Percentiles rank a stretch among this genome's conserved stretches.
Conservation (phyloP, 1,284 basidiomycete genomes). For the Apiotrichum domesticum region DNA sequence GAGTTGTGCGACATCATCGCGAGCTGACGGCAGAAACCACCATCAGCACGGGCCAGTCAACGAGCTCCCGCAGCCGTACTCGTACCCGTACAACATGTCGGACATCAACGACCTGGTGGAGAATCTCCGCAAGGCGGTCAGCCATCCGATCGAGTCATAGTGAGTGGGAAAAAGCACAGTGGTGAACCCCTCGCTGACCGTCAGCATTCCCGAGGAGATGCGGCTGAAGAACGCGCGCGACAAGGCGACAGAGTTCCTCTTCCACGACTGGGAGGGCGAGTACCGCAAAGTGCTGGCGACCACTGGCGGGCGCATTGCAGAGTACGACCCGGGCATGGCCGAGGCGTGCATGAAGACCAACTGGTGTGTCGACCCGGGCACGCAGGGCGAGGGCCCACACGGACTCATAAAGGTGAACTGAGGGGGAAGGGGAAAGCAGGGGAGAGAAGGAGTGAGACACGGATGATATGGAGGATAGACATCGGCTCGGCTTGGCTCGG, state of each 20-base stretch:
- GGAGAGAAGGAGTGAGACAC: too few species aligned
- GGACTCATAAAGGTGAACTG: too few species aligned
- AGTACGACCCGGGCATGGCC: neutral
- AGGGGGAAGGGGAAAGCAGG: too few species aligned
- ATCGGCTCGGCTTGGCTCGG: too few species aligned
- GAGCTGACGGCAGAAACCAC: neutral
- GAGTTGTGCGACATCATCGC: neutral
- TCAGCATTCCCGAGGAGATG: conserved; percentile 31
- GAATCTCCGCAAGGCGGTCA: conserved; percentile 23
- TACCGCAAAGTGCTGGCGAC: conserved; percentile 4
- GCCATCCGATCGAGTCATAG: conserved; percentile 28
- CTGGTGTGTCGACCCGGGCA: neutral
- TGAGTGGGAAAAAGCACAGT: conserved; percentile 10
- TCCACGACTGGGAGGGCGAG: conserved; percentile 26
- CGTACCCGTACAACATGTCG: conserved; percentile 31
- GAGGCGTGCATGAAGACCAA: neutral
- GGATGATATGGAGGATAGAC: too few species aligned
- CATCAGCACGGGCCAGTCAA: conserved; percentile 39
- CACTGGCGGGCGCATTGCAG: conserved; percentile 21
- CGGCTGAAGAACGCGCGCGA: conserved; percentile 16
- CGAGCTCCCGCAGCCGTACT: conserved; percentile 36
- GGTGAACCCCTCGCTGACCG: neutral
- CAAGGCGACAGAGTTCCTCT: conserved; percentile 20
- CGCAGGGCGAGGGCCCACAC: too few species aligned
- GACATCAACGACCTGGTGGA: conserved; percentile 25